Conservation (phyloP, 352 stramenopile genomes). For the Pythium periplocum region DNA sequence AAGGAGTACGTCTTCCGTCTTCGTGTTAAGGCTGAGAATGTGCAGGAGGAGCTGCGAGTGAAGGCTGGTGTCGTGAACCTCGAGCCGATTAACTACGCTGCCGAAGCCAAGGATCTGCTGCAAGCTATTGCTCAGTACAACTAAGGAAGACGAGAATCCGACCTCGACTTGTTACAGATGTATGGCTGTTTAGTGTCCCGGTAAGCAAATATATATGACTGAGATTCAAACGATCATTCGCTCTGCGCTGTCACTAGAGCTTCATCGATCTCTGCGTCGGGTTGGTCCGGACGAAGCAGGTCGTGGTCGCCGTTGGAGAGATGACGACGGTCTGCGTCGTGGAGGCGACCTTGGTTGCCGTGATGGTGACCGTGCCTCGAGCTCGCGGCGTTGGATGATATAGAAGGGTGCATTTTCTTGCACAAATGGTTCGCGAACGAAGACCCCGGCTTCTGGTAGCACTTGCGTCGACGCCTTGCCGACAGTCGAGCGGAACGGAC, state of each 20-base stretch:
- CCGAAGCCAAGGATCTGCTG: conserved; percentile 91
- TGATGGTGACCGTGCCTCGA: conserved; percentile 18
- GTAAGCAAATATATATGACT: too few species aligned
- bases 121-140: conserved; percentile 89
- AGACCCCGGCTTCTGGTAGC: conserved; percentile 43
- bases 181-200: too few species aligned
- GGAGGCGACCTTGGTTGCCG: neutral
- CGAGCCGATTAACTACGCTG: conserved; percentile 91
- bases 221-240: too few species aligned
- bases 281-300: too few species aligned
- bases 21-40: conserved; percentile 94
- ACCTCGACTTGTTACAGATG: too few species aligned
- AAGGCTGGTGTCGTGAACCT: conserved; percentile 92
- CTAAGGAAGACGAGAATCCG: conserved; percentile 14
- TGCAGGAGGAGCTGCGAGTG: conserved; percentile 93
- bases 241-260: too few species aligned
- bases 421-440: conserved; percentile 42
- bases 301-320: too few species aligned
- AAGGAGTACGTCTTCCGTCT: conserved; percentile 84
- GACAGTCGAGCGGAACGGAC: conserved; percentile 57
- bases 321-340: neutral
- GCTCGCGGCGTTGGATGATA: conserved; percentile 51
- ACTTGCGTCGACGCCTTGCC: conserved; percentile 62
- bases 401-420: conserved; percentile 47
- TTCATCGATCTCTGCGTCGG: too few species aligned